phyloP scores from a whole-genome alignment of 345 rosid genomes.

The Euphorbia lathyris region DNA sequence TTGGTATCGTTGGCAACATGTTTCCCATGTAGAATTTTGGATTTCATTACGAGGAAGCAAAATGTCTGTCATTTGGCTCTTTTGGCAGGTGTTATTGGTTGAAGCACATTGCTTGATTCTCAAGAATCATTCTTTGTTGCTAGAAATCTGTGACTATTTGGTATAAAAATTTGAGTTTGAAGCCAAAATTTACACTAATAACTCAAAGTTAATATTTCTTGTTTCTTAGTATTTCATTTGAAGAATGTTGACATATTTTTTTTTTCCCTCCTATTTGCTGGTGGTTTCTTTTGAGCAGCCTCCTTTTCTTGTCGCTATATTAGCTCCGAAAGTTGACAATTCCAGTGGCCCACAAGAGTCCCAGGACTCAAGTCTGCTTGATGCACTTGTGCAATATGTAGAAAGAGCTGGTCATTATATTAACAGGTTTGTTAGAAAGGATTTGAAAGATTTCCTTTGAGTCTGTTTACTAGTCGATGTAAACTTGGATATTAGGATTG shows the following conservation, averaged over 20 bases:
- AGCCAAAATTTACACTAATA: background rate
- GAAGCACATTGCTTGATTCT: background rate
- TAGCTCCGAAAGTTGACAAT: slow-evolving; percentile 40
- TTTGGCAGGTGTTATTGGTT: background rate
- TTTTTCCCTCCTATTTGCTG: slow-evolving; percentile 2
- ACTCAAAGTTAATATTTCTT: background rate
- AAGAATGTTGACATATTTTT: background rate
- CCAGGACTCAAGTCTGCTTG: slow-evolving; percentile 44
- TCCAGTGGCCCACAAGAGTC: slow-evolving; percentile 27
- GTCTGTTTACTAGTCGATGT: slow-evolving; percentile 1
- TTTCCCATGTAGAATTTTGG: too few relatives aligned
- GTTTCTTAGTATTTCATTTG: background rate
- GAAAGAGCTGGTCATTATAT: slow-evolving; percentile 59
- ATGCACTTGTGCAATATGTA: slow-evolving; percentile 45
- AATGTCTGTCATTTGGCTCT: too few relatives aligned
- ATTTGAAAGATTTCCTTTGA: slow-evolving; percentile 13
- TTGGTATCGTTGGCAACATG: too few relatives aligned
- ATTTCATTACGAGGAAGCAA: too few relatives aligned
- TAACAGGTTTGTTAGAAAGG: slow-evolving; percentile 46
- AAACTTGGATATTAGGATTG: background rate
- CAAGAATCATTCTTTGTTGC: background rate
- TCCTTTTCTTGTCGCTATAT: slow-evolving; percentile 65
- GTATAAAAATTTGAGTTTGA: background rate
- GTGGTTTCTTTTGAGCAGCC: slow-evolving; percentile 55
- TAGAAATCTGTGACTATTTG: background rate